These are phyloP conservation scores for Fusarium ramigenum DNA, from an alignment of 2,329 filamentous ascomycete species.

Conservation along the genomic window DNA sequence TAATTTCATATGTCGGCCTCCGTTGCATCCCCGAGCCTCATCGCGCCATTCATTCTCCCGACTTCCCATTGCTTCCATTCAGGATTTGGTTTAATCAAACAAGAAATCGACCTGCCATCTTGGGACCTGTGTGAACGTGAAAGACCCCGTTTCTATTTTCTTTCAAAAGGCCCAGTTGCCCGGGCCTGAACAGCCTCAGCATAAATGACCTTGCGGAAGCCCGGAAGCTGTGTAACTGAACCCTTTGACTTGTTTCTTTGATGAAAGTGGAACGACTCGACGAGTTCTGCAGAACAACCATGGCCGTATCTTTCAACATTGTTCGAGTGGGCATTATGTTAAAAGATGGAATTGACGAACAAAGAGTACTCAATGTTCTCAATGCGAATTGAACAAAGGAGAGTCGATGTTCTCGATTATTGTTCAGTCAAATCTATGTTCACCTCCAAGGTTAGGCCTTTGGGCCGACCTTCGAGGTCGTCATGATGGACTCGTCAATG, in stretches of 20 bases:
- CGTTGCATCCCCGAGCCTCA: slow-evolving; percentile 18
- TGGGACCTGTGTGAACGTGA: neutral
- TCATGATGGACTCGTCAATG: neutral
- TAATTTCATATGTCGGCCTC: slow-evolving; percentile 17
- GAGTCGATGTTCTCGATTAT: neutral
- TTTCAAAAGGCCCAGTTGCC: neutral
- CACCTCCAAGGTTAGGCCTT: neutral
- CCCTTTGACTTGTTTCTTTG: slow-evolving; percentile 6
- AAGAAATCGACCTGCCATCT: slow-evolving; percentile 1
- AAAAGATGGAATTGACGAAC: neutral
- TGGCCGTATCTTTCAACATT: neutral
- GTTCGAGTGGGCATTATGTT: slow-evolving; percentile 3
- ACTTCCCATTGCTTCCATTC: slow-evolving; percentile 37
- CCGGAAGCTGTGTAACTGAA: neutral
- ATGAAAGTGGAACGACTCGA: neutral
- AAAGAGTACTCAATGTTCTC: neutral
- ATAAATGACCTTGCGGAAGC: neutral
- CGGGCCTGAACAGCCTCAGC: neutral
- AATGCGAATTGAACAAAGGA: neutral
- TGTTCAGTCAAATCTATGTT: neutral
- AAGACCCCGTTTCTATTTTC: neutral
- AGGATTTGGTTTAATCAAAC: slow-evolving; percentile 8
- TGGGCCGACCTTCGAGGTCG: neutral
- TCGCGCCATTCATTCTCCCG: slow-evolving; percentile 37
- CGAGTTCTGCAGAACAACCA: neutral